phyloP scores from a whole-genome alignment of 139 green algal species.

The Tetradesmus lagerheimii region DNA sequence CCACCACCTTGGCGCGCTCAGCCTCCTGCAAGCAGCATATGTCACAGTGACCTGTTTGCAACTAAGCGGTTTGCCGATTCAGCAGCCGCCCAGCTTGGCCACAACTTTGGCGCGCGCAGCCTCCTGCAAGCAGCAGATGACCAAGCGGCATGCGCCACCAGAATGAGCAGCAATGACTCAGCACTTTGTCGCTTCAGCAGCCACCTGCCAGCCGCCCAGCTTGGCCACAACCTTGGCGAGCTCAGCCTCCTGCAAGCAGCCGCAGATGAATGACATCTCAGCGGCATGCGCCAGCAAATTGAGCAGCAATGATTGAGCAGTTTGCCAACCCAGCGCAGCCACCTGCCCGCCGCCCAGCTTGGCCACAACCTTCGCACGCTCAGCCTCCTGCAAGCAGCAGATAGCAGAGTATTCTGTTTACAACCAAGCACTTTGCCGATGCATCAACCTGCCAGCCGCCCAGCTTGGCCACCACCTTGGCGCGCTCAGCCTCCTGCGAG shows the following conservation, averaged over 20 bases:
- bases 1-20: constrained; percentile 37
- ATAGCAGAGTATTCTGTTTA: too few relatives aligned
- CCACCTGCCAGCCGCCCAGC: constrained; percentile 57
- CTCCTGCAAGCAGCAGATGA: constrained; percentile 24
- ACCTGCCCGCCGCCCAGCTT: too few relatives aligned
- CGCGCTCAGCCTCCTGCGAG: constrained; percentile 29
- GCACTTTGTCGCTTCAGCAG: background rate
- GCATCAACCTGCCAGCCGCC: constrained; percentile 68
- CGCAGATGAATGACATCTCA: too few relatives aligned
- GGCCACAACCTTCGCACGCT: too few relatives aligned
- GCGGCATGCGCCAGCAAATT: too few relatives aligned
- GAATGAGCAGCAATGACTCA: background rate
- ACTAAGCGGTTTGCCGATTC: too few relatives aligned
- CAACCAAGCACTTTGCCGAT: too few relatives aligned
- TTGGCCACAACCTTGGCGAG: constrained; percentile 39
- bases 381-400: too few relatives aligned
- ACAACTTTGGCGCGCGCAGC: constrained; percentile 27
- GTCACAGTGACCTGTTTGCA: too few relatives aligned
- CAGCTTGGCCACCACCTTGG: constrained; percentile 55
- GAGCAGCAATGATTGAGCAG: too few relatives aligned
- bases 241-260: constrained; percentile 27
- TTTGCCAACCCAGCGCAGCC: constrained; percentile 54
- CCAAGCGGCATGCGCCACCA: background rate
- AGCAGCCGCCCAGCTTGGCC: constrained; percentile 65
- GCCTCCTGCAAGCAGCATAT: constrained; percentile 14